Base-by-base conservation (phyloP, 164 flowering plant species). In the Stephania cephalantha region DNA sequence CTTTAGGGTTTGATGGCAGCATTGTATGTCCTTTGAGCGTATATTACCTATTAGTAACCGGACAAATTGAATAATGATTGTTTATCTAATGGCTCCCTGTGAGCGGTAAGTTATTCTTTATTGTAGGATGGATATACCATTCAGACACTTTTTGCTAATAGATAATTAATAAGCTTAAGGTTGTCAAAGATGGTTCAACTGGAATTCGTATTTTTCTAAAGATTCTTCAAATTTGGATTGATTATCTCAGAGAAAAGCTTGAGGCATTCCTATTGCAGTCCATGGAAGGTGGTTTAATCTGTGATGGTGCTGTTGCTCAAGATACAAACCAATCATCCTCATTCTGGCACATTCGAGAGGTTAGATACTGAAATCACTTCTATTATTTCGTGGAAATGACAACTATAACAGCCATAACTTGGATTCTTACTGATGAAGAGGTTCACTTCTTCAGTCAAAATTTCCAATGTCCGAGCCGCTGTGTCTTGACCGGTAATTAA, bases 261-360 rank as follows among this genome's bases (percentile, higher is more conserved):
- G 97, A 95, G 81, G 90, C 91, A 30, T 95, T 95, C 85, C 84
- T 95, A 65, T 85, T 90, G 77, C 73, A 73, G 46, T 83, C 90
- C 46, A 87, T 93, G 92, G 98, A 95, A 81, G 78, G 85, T 81
- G 99, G 94, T 71, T 78, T 92, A 73, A 76, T 95, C 75, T 83
- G 91, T 75, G 93, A 95, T 83, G 97, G 97, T 74, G 97, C 85
- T 79, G 81, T 95, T 78, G 98, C 99, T 13, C 99, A 95, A 83
- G 99, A 95, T 82, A 87, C 92, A 35, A 89, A 89, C 79, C 98
- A 95, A 79, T 87, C 90, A 72, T 88, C 90, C 52, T 89, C 97
- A 46, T 90, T 95, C 78, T 95, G 99, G 98, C 94, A 83, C 64
- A 89, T 95, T 67, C 97, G 99, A 65, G 99, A 95, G 99, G 99